Base-by-base conservation (phyloP, 495 filamentous ascomycete species). In the Neurospora sp. region DNA sequence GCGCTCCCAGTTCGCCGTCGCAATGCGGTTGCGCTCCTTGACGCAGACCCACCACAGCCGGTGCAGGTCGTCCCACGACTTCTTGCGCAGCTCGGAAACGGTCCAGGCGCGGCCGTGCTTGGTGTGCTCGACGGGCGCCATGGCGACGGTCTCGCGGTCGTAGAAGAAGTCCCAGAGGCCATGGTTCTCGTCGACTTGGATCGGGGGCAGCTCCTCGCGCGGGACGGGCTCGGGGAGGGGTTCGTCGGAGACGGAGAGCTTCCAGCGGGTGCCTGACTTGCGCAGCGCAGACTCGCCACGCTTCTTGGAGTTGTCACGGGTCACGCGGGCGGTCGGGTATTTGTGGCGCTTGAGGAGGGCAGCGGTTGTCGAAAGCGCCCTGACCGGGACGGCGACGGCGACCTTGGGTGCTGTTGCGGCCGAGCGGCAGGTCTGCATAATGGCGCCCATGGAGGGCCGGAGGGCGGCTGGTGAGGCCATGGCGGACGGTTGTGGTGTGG, bases 91-190 rank as follows among this genome's bases (percentile, higher is more conserved):
- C 83, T 99, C 96, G 83, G 92, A 90, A n/a, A 91, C 89, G 39
- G 85, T 88, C 96, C 96, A 99, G 38, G 87, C 81, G 69, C 96
- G 90, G 39, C 96, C 95, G 81, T 94, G 90, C 42, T 88, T 83
- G 18, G 77, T 70, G 62, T 90, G 89, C 75, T 93, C 90, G 20
- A 88, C 86, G 3, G 94, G 94, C 12, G 88, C 88, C 69, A 83
- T 85, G 79, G 97, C 78, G 18, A 90, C 81, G 76, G 87, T 87
- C 69, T 86, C 87, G 71, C 90, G 85, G 69, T 84, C 82, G 74
- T 89, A 88, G 82, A 99, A 98, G 83, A 99, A 99, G 0, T 87
- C 90, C 91, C 92, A 98, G n/a, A 99, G 90, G 42, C 93, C 94
- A 82, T 99, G 96, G 72, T 96, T 82, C 8, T 87, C 85, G 78